Evolutionary conservation across 1,139 yeast genomes (phyloP), one percentile per base, ranked within the genome.

Genomic region (Pichia sp.): DNA sequence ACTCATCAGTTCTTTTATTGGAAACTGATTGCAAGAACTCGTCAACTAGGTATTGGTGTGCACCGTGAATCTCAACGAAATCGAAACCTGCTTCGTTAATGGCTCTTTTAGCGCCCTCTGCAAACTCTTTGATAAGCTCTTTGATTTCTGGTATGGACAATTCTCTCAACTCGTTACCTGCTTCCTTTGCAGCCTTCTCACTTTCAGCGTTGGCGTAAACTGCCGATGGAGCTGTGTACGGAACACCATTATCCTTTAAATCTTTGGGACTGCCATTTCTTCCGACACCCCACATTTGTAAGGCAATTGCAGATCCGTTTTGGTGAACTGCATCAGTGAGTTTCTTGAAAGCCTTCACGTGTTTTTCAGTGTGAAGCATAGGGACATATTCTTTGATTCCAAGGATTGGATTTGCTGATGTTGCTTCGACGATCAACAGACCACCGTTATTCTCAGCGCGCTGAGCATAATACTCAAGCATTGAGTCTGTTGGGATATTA

Each of bases 251-350:
- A 31, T 50, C 47, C 35, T 70, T 68, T 47, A 69, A 51, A 19
- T 59, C 50, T 5, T 47, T 56, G 7, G 78, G 67, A 41, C 51
- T 59, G 6, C 72, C 73, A 29, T 60, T 63, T 52, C 82, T 65
- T 33, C 86, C 86, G 35, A 75, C 52, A 29, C 62, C 64, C 78
- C 80, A 76, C 29, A 81, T 51, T 58, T 81, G 91, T 27, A 66
- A 48, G 41, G 70, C 63, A 14, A 71, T 55, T 40, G 55, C 67
- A 1, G 83, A 68, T 20, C 69, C 65, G 45, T 77, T 69, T 28
- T 58, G 53, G 51, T 77, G 83, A n/a, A 67, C 74, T 44, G 62
- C 71, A 26, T 74, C 76, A 8, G 68, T 77, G 37, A 77, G 59
- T 27, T 63, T 60, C 46, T 64, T 69, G 51, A 68, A 60, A n/a